Percentiles rank a stretch among this genome's conserved stretches.
Conservation (phyloP, 2,329 filamentous ascomycete species). For the Metarhizium album region DNA sequence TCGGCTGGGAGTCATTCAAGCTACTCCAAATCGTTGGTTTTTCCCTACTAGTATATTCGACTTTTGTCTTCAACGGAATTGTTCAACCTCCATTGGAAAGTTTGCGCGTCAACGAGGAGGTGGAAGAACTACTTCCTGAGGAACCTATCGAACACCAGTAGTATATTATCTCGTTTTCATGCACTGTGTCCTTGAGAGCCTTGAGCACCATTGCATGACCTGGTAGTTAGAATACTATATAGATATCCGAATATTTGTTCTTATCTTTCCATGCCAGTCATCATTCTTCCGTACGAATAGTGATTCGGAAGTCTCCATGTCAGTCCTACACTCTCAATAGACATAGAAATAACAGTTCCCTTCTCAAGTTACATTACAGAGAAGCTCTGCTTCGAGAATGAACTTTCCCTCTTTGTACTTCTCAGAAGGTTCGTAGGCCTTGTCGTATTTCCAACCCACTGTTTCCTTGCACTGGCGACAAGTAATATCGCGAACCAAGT, state of each 20-base stretch:
- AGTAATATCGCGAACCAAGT: slow-evolving; percentile 85
- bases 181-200: background rate
- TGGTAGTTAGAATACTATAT: background rate
- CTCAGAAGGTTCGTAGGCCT: slow-evolving; percentile 82
- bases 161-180: background rate
- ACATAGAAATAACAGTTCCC: background rate
- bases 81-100: slow-evolving; percentile 69
- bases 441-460: slow-evolving; percentile 98
- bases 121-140: slow-evolving; percentile 63
- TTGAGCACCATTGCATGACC: background rate
- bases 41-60: slow-evolving; percentile 84
- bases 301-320: too few species aligned
- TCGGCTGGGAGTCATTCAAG: slow-evolving; percentile 97
- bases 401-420: slow-evolving; percentile 99
- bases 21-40: slow-evolving; percentile 91
- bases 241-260: too few species aligned
- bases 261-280: too few species aligned
- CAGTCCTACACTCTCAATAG: background rate
- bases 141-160: slow-evolving; percentile 66
- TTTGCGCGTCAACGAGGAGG: slow-evolving; percentile 44
- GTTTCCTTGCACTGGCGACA: slow-evolving; percentile 87
- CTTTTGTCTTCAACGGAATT: slow-evolving; percentile 91
- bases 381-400: slow-evolving; percentile 84
- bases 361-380: slow-evolving; percentile 59
- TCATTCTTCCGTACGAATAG: too few species aligned